phyloP scores from a whole-genome alignment of 495 filamentous ascomycete genomes.

The Aspergillus cavernicola region DNA sequence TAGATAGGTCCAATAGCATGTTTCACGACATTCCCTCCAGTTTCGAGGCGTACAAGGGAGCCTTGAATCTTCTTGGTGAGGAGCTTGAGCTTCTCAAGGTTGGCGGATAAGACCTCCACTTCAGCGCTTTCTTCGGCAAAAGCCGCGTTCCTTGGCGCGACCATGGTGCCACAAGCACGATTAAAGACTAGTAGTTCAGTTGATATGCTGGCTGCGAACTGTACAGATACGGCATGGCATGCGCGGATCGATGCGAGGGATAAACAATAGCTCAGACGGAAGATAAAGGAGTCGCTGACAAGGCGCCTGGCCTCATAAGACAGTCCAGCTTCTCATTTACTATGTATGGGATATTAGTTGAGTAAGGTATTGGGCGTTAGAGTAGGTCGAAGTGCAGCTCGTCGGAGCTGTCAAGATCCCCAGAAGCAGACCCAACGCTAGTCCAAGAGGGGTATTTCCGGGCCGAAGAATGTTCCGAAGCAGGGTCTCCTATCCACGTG shows the following conservation, averaged over 20 bases:
- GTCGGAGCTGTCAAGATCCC: background rate
- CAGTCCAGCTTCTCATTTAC: slow-evolving; percentile 5
- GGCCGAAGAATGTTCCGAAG: slow-evolving; percentile 16
- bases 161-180: slow-evolving; percentile 35
- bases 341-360: background rate
- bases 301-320: slow-evolving; percentile 26
- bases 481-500: slow-evolving; percentile 20
- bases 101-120: slow-evolving; percentile 65
- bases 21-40: slow-evolving; percentile 81
- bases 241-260: slow-evolving; percentile 7
- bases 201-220: background rate
- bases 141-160: slow-evolving; percentile 48
- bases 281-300: slow-evolving; percentile 5
- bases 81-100: slow-evolving; percentile 60
- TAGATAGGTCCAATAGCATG: slow-evolving; percentile 91
- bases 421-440: slow-evolving; percentile 20
- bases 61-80: slow-evolving; percentile 93
- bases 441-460: slow-evolving; percentile 16
- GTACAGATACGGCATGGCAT: slow-evolving; percentile 28
- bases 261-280: background rate
- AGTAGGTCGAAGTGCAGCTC: background rate
- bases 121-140: slow-evolving; percentile 69
- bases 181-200: slow-evolving; percentile 7
- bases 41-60: slow-evolving; percentile 78
- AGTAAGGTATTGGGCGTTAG: background rate